phyloP scores from a whole-genome alignment of 1,139 yeast genomes.

The Zygotorulaspora mrakii region DNA sequence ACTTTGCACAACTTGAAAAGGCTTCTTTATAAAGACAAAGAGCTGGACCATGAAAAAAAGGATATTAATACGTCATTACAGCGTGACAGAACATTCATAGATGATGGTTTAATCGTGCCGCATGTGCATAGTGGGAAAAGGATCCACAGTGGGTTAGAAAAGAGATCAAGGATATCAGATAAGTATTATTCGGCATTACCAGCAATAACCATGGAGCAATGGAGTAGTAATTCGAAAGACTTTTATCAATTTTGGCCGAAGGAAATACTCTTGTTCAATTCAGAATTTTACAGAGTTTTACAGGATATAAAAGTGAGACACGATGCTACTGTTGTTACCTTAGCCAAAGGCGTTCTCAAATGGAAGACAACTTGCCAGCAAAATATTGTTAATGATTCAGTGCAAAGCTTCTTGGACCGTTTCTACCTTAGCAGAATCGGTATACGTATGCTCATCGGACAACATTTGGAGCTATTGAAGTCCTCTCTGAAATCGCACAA shows the following conservation, averaged over 20 bases:
- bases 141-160: not conserved
- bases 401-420: slow-evolving; percentile 74
- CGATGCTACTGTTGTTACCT: slow-evolving; percentile 90
- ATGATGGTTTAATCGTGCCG: slow-evolving; percentile 51
- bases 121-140: slow-evolving; percentile 1
- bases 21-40: slow-evolving; percentile 14
- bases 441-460: slow-evolving; percentile 84
- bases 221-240: slow-evolving; percentile 13
- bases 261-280: slow-evolving; percentile 71
- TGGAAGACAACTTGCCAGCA: slow-evolving; percentile 62
- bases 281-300: slow-evolving; percentile 60
- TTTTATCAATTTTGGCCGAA: slow-evolving; percentile 52
- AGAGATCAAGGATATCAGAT: slow-evolving; percentile 30
- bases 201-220: slow-evolving; percentile 35
- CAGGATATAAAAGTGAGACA: slow-evolving; percentile 75
- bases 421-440: slow-evolving; percentile 88
- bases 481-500: slow-evolving; percentile 11
- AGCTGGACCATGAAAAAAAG: not conserved
- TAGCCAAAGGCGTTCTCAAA: slow-evolving; percentile 89
- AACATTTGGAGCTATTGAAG: slow-evolving; percentile 57
- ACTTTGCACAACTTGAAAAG: slow-evolving; percentile 80
- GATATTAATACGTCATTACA: not conserved
- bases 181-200: slow-evolving; percentile 62
- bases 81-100: slow-evolving; percentile 25
- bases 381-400: slow-evolving; percentile 55